These are phyloP conservation scores for Coemansia sp. DNA, from an alignment of 192 early-diverging fungal species.

Conservation along the genomic window DNA sequence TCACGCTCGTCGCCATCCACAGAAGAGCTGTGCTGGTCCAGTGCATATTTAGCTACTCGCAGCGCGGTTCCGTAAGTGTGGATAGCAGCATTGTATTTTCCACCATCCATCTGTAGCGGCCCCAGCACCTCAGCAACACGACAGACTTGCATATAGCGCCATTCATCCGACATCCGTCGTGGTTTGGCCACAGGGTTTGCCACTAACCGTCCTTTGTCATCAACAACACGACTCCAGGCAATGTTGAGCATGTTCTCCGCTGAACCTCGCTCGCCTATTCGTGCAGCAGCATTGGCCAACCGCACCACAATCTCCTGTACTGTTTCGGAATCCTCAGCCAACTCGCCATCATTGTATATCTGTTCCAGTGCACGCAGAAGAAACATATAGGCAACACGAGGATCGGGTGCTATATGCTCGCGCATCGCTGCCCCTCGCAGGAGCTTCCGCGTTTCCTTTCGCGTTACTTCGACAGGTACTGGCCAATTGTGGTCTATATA, in stretches of 20 bases:
- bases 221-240: slow-evolving; percentile 19
- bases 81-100: neutral
- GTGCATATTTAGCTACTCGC: slow-evolving; percentile 17
- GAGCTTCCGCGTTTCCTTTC: slow-evolving; percentile 21
- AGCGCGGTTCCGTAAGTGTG: slow-evolving; percentile 29
- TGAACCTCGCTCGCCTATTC: slow-evolving; percentile 28
- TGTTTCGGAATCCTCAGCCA: slow-evolving; percentile 19
- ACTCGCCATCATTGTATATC: slow-evolving; percentile 27
- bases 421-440: slow-evolving; percentile 41
- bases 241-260: slow-evolving; percentile 24
- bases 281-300: slow-evolving; percentile 30
- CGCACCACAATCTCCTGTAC: slow-evolving; percentile 43
- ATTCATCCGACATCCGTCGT: neutral
- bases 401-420: slow-evolving; percentile 43
- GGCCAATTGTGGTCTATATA: slow-evolving; percentile 32
- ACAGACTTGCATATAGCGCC: slow-evolving; percentile 14
- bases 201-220: neutral
- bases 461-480: slow-evolving; percentile 5
- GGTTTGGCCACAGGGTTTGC: no score
- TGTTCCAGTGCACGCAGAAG: slow-evolving; percentile 35
- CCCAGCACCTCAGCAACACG: slow-evolving; percentile 28
- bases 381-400: slow-evolving; percentile 41
- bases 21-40: neutral
- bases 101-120: slow-evolving; percentile 10
- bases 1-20: neutral